Conservation (phyloP, 352 stramenopile species). For the Pelagophyceae sp. region DNA sequence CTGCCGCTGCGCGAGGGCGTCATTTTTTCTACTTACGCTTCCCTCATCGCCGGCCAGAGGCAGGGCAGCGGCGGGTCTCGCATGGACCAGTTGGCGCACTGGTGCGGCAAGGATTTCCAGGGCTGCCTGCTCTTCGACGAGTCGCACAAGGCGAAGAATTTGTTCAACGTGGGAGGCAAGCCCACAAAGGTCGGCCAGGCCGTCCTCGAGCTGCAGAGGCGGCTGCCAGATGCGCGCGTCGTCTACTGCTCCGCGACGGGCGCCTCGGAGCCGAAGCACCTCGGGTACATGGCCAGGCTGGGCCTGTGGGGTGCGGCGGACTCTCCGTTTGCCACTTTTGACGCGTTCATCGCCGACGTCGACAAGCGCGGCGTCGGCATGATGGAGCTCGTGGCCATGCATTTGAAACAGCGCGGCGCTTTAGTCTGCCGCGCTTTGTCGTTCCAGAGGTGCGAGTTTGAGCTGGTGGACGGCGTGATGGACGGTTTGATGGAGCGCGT, state of each 20-base stretch:
- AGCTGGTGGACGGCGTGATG: constrained; percentile 38
- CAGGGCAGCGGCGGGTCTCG: neutral
- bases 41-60: constrained; percentile 19
- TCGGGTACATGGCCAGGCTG: constrained; percentile 58
- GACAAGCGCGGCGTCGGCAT: constrained; percentile 51
- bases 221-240: constrained; percentile 50
- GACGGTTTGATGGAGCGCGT: constrained; percentile 23
- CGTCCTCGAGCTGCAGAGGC: constrained; percentile 50
- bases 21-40: constrained; percentile 34
- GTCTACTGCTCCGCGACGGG: constrained; percentile 64
- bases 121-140: constrained; percentile 58
- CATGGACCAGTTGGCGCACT: constrained; percentile 48
- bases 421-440: constrained; percentile 51
- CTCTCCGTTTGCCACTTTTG: neutral
- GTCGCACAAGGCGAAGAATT: constrained; percentile 64
- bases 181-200: constrained; percentile 48
- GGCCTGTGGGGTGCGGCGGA: constrained; percentile 52
- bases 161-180: constrained; percentile 29
- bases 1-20: constrained; percentile 20
- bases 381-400: constrained; percentile 60
- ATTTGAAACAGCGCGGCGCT: constrained; percentile 54
- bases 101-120: constrained; percentile 46
- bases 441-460: constrained; percentile 50
- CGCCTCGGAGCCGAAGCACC: constrained; percentile 54
- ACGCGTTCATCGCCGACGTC: constrained; percentile 44